Evolutionary conservation across 768 basidiomycete genomes (phyloP).

Genomic region (Leccinum obscurum): DNA sequence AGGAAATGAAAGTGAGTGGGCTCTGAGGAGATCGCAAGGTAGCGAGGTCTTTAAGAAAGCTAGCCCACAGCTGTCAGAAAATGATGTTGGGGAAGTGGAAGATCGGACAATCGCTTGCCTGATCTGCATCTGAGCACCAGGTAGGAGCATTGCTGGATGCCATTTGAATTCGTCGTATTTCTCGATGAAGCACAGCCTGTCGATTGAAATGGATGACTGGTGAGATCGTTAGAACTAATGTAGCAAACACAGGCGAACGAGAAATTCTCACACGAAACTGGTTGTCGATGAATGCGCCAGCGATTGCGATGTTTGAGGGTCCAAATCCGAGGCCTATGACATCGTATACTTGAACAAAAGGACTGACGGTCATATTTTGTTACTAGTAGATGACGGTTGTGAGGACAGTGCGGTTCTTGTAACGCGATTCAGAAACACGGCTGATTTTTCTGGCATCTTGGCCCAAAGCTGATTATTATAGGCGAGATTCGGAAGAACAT

Average conservation of each 20-base stretch:
- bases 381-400: background rate
- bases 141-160: conserved; percentile 58
- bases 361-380: conserved; percentile 6
- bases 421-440: background rate
- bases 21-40: conserved; percentile 52
- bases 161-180: conserved; percentile 48
- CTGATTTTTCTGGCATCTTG: background rate
- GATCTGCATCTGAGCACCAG: conserved; percentile 54
- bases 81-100: background rate
- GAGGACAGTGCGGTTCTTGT: background rate
- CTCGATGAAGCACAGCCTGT: conserved; percentile 47
- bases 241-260: background rate
- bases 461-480: background rate
- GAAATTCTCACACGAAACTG: conserved; percentile 13
- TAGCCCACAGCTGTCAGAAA: conserved; percentile 20
- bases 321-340: conserved; percentile 53
- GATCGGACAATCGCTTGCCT: conserved; percentile 32
- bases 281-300: conserved; percentile 48
- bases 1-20: conserved; percentile 52
- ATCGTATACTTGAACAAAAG: conserved; percentile 35
- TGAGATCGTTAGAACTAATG: conserved; percentile 1
- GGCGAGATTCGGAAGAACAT: background rate
- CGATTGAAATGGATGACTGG: conserved; percentile 22
- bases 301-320: conserved; percentile 53
- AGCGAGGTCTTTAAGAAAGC: conserved; percentile 55